Conservation (phyloP, 257 asterid species). For the Primulina eburnea region DNA sequence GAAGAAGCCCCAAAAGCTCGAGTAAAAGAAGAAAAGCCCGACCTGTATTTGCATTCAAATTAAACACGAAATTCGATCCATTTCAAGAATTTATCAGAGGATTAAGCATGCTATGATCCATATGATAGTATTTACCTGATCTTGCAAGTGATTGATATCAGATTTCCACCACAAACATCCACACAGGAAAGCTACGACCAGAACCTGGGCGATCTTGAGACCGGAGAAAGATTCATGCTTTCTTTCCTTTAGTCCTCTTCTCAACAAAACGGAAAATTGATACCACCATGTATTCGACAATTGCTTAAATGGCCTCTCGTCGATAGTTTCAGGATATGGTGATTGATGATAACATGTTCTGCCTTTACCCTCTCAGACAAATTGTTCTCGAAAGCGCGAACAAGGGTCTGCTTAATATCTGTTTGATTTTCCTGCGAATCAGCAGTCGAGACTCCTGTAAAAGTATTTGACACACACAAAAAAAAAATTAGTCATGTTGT, state of each 20-base stretch:
- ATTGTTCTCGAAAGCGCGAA: constrained; percentile 40
- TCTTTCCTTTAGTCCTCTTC: constrained; percentile 73
- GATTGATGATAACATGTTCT: constrained; percentile 29
- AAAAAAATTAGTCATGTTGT: not conserved
- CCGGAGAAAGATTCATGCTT: constrained; percentile 64
- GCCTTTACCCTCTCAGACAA: constrained; percentile 33
- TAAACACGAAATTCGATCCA: not conserved
- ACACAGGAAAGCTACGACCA: constrained; percentile 41
- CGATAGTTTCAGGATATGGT: not conserved
- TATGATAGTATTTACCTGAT: constrained; percentile 46
- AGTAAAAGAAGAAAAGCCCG: constrained; percentile 57
- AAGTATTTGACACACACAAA: not conserved
- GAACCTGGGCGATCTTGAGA: constrained; percentile 52
- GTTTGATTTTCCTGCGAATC: constrained; percentile 47
- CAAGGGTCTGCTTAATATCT: constrained; percentile 43
- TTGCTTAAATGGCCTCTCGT: constrained; percentile 28
- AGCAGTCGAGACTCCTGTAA: constrained; percentile 48
- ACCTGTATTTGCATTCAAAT: constrained; percentile 36
- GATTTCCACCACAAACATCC: constrained; percentile 86
- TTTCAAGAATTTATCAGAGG: not conserved
- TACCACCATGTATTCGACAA: constrained; percentile 79
- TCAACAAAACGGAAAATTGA: constrained; percentile 57
- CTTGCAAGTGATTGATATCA: constrained; percentile 51
- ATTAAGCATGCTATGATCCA: not conserved
- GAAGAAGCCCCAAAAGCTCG: constrained; percentile 77